Evolutionary conservation across 2,329 filamentous ascomycete species (phyloP).

Genomic region (Zopfia rhizophila): DNA sequence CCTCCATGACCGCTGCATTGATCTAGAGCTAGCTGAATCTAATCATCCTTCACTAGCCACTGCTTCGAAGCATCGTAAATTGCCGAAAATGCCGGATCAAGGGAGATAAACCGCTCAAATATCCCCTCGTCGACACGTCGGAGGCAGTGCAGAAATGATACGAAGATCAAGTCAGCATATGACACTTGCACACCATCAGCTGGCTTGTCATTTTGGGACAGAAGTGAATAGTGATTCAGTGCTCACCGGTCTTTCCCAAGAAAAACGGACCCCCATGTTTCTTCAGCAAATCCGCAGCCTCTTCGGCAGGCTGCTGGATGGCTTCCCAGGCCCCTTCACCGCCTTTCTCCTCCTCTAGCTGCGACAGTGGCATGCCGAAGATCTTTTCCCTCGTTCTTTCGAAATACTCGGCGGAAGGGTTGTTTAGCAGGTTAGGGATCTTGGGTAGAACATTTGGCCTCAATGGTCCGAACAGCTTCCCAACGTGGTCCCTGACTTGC

Average conservation of each 20-base stretch:
- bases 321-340: constrained; percentile 63
- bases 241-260: constrained; percentile 61
- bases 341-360: constrained; percentile 60
- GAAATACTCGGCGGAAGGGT: constrained; percentile 66
- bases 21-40: constrained; percentile 13
- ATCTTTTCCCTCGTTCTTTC: constrained; percentile 59
- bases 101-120: constrained; percentile 52
- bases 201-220: constrained; percentile 52
- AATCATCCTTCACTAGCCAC: constrained; percentile 54
- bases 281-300: constrained; percentile 59
- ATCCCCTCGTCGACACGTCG: constrained; percentile 48
- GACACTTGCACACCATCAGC: constrained; percentile 38
- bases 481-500: constrained; percentile 57
- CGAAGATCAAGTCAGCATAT: constrained; percentile 64
- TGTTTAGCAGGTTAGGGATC: constrained; percentile 65
- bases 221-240: constrained; percentile 66
- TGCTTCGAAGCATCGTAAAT: constrained; percentile 53
- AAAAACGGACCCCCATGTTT: constrained; percentile 71
- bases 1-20: too few relatives aligned
- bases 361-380: constrained; percentile 64
- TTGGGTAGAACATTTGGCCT: constrained; percentile 49
- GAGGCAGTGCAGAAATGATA: constrained; percentile 59
- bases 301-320: constrained; percentile 51
- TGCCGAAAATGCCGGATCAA: constrained; percentile 50
- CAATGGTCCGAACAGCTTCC: constrained; percentile 30